Base-by-base conservation (phyloP, 179 eudicot genomes). In the Amaranthus tricolor region DNA sequence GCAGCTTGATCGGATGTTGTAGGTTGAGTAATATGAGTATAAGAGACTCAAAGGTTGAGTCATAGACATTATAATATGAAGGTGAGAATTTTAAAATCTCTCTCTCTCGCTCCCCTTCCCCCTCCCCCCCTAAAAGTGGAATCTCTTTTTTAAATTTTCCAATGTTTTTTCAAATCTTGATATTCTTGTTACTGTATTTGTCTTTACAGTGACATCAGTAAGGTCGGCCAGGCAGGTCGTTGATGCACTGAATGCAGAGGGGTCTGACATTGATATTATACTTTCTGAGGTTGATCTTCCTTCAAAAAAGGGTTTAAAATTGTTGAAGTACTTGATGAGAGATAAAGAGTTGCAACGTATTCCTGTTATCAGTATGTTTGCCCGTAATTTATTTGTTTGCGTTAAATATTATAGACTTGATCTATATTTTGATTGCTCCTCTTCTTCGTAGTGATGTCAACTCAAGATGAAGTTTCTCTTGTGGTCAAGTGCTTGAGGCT, bases 231-330 rank as follows among this genome's bases (percentile, higher is more conserved):
- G 99, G 82, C 97, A 95, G 81, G 97, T 95, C 61, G 91, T 93
- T 76, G 95, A 91, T 81, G 99, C 98, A 74, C 88, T 95, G 74
- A 95, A 93, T 80, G 96, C 97, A 14, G 99, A 95, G 83, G 97
- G 98, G 69, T 89, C 89, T 70, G 90, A 85, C 60, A 95, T 95
- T 81, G 99, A 95, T 83, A 86, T 95, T 47, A 93, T 95, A 77
- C 92, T 95, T 73, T 87, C 92, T 45, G 99, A 95, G 84, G 90
- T 93, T 79, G 99, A 95, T 83, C 92, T 95, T 85, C 99, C 99
- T 64, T 86, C 89, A 88, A 85, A 89, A 49, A 95, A 95, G 82
- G 98, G 99, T 49, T 71, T 93, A 75, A 95, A 95, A 82, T 74
- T 95, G 91, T 79, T 95, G 84, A 95, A 93, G 83, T 95, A 93